phyloP scores from a whole-genome alignment of 2,329 filamentous ascomycete genomes.

The Arthrobotrys pseudoclavata region DNA sequence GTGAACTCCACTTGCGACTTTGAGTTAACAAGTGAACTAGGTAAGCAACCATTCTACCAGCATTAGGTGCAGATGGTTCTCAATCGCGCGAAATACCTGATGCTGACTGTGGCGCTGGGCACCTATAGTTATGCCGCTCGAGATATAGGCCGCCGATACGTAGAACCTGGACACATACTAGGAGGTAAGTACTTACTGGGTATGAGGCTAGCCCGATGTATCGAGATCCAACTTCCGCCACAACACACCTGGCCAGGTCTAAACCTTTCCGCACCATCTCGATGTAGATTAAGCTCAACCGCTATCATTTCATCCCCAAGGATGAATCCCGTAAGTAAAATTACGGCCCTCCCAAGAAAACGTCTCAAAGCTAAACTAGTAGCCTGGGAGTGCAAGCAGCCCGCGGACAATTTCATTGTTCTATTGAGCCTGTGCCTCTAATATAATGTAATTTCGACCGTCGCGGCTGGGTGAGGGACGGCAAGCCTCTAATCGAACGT shows the following conservation, averaged over 20 bases:
- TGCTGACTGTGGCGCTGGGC: not conserved
- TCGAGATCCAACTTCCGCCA: not conserved
- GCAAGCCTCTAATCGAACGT: conserved; percentile 37
- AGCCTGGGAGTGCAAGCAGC: not conserved
- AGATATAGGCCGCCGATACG: not conserved
- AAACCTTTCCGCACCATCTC: not conserved
- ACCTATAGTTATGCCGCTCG: not conserved
- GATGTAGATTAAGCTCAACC: not conserved
- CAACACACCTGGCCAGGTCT: not conserved
- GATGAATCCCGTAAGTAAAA: conserved; percentile 8
- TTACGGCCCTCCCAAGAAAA: not conserved
- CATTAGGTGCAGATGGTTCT: not conserved
- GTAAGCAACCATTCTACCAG: too few relatives aligned
- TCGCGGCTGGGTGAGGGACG: conserved; percentile 15
- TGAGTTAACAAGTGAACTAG: too few relatives aligned
- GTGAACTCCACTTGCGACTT: not conserved
- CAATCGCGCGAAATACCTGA: conserved; percentile 1
- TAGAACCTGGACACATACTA: not conserved
- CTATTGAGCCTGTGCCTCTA: not conserved
- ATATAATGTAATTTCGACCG: conserved; percentile 3
- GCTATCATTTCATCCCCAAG: not conserved
- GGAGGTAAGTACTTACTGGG: too few relatives aligned
- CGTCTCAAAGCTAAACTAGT: not conserved
- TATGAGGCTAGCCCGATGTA: not conserved
- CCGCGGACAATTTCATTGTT: conserved; percentile 24